Evolutionary conservation across 768 basidiomycete species (phyloP), one percentile per base, ranked within the genome.

Genomic region (Leccinum subgranulosum): DNA sequence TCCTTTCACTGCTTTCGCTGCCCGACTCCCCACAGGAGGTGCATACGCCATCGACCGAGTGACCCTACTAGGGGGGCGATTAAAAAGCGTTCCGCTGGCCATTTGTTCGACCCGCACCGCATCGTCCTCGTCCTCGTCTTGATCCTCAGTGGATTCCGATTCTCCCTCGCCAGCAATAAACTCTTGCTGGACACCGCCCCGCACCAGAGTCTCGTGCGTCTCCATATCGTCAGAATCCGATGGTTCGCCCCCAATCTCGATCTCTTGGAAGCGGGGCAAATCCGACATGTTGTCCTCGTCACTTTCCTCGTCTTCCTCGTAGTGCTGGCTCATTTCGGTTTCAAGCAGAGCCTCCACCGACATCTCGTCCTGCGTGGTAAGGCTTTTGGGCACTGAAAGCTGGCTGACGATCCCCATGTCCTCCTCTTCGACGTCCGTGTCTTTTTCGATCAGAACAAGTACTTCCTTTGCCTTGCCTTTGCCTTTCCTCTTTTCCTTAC

Each of bases 201-300:
- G 51, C 12, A 60, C 29, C 53, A 73, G 57, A 1, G 43, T 33
- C 3, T 23, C 54, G 29, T 72, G 68, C 5, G 62, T 72, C 49
- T 73, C 70, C 31, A 55, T 63, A 28, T 72, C 70, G 46, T 73
- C 72, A 15, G 68, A 70, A 31, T 73, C 70, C 3, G 60, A 61
- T 17, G 68, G 63, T 8, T 56, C 51, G 28, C n/a, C 46, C 28
- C 4, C 52, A 10, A 54, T 41, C 6, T 64, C 55, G 3, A 63
- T 3, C 1, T 54, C 60, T 36, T 69, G 60, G 45, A 15, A 60
- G 10, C 19, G 60, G 4, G 63, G 59, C 12, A 66, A 19, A 19
- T 27, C 50, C 0, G 41, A 3, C 12, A 43, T 6, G 4, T 21
- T 3, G 10, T 53, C 51, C 0, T 28, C 51, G 6, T 47, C 33